Conservation (phyloP, 2,329 filamentous ascomycete genomes). For the Colletotrichum kahawae region DNA sequence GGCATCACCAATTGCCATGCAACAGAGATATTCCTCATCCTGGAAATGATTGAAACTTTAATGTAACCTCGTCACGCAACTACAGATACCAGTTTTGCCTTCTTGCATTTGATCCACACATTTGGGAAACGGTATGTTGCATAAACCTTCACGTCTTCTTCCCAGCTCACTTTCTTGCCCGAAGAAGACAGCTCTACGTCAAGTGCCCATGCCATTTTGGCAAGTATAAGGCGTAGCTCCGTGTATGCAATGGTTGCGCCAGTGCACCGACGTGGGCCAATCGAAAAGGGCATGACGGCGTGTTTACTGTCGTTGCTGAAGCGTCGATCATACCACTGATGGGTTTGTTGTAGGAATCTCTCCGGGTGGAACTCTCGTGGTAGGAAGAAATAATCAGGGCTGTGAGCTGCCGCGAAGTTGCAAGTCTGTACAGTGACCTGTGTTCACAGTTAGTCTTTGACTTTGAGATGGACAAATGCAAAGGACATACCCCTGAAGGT, state of each 20-base stretch:
- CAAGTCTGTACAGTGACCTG: not conserved
- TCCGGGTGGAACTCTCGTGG: not conserved
- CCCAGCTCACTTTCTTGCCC: not conserved
- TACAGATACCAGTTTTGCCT: not conserved
- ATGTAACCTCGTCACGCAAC: too few species aligned
- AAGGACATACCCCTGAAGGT: not conserved
- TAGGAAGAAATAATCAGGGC: not conserved
- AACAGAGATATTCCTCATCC: too few species aligned
- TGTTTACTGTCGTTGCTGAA: not conserved
- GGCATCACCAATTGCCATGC: too few species aligned
- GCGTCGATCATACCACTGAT: not conserved
- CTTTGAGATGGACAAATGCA: rapidly evolving
- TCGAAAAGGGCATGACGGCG: not conserved
- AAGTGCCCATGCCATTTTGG: not conserved
- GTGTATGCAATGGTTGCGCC: not conserved
- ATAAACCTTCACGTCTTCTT: not conserved
- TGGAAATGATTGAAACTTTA: too few species aligned
- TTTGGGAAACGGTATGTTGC: not conserved
- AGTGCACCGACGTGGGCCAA: not conserved
- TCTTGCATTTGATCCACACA: not conserved
- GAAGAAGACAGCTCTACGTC: not conserved
- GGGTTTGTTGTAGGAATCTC: not conserved
- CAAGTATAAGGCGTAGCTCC: not conserved
- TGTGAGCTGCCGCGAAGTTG: not conserved
- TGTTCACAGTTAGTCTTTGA: not conserved